A percentile compares a stretch with the other conserved stretches of the same genome.
Conservation (phyloP, 257 asterid genomes). For the Prunella vulgaris region DNA sequence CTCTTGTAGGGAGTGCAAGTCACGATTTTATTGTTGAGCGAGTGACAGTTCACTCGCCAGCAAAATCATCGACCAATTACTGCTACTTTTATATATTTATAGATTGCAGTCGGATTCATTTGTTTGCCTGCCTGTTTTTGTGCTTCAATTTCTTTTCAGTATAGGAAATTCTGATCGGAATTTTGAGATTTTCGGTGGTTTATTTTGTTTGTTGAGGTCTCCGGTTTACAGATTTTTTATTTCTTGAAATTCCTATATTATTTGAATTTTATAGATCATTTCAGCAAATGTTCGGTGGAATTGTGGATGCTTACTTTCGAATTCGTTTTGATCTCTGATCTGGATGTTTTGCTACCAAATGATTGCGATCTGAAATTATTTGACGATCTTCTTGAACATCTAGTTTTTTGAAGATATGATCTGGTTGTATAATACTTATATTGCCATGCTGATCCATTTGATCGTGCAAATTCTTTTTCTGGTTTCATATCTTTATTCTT, state of each 20-base stretch:
- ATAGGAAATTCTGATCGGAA: slow-evolving; percentile 1
- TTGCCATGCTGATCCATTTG: slow-evolving; percentile 16
- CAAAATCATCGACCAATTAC: too few relatives aligned
- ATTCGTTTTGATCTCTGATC: slow-evolving; percentile 23
- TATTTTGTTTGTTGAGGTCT: slow-evolving; percentile 14
- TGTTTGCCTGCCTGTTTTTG: neutral
- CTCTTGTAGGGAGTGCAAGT: too few relatives aligned
- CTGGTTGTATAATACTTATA: too few relatives aligned
- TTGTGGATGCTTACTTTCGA: neutral
- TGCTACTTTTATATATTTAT: too few relatives aligned
- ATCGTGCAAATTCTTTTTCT: neutral
- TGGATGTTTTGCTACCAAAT: neutral
- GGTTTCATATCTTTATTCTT: neutral
- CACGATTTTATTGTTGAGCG: too few relatives aligned
- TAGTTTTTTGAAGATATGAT: neutral
- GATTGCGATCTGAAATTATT: slow-evolving; percentile 18
- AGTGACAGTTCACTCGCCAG: too few relatives aligned
- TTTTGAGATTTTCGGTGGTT: slow-evolving; percentile 16
- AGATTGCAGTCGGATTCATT: neutral
- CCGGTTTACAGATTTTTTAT: neutral
- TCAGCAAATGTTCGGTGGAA: slow-evolving; percentile 3
- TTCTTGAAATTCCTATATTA: neutral
- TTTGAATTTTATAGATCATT: neutral
- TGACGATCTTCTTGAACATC: neutral
- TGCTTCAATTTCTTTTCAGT: neutral